Base-by-base conservation (phyloP, 495 filamentous ascomycete genomes). In the Symbiotaphrina buchneri region DNA sequence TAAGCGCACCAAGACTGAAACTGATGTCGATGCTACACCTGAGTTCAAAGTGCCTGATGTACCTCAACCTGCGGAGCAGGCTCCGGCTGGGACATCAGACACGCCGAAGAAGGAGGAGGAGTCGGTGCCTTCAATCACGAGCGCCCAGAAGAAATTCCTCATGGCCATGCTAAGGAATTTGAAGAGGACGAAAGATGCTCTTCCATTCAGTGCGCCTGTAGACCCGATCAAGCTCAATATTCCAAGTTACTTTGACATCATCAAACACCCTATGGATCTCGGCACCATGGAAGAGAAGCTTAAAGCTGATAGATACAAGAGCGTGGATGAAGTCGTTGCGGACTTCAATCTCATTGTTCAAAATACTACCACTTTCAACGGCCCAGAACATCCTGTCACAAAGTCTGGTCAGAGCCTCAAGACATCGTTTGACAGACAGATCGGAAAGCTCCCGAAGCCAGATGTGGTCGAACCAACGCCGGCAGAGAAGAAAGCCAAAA, bases 311-410 rank as follows among this genome's bases (percentile, higher is more conserved):
- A 46, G 59, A 28, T 95, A 94, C 44, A 28, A 43, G 4, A 60
- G 56, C 6, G 49, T 79, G 2, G 61, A 72, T 26, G 70, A 59
- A 10, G 66, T 84, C 41, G 56, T 71, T 21, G 51, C 56, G 10
- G 90, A 95, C 41, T 60, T 93, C 18, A 47, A 68, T 27, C 59
- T 73, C 23, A 69, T 97, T 44, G 61, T 83, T 25, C 40, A 67
- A 27, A 97, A 97, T 46, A 63, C 74, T 0, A 36, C 71, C 5
- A 46, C 52, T 1, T 97, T 94, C 63, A 97, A 97, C 46, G 83
- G 84, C 6, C 48, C 62, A 2, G 54, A 63, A 1, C 84, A 95
- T 44, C 43, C 60, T 0, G 68, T 95, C 24, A 67, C 80, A 3
- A 45, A 54, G 15, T 47, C 61, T 14, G 85, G 70, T 2, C 51